Conservation (phyloP, 352 stramenopile species). For the Phytophthora fragariaefolia region DNA sequence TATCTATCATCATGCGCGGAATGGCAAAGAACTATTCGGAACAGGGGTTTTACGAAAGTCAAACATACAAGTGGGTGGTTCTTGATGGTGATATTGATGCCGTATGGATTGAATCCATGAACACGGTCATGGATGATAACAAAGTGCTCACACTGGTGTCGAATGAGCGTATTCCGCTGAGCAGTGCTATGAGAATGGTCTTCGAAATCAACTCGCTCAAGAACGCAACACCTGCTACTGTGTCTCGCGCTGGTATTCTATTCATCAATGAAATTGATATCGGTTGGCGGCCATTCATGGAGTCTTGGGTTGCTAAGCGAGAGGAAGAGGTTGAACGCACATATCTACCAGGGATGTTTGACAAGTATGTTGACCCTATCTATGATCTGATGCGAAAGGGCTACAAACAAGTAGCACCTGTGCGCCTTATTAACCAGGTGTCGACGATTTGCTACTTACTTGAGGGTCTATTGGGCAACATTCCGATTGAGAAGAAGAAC, state of each 20-base stretch:
- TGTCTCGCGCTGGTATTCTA: constrained; percentile 88
- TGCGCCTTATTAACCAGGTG: constrained; percentile 96
- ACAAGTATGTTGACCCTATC: constrained; percentile 96
- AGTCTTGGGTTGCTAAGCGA: constrained; percentile 94
- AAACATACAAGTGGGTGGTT: constrained; percentile 92
- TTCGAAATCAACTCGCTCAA: constrained; percentile 93
- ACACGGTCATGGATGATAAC: constrained; percentile 98
- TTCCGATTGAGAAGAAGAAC: constrained; percentile 91
- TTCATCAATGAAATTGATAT: constrained; percentile 93
- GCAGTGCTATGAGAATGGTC: constrained; percentile 89
- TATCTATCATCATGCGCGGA: constrained; percentile 92
- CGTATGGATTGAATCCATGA: constrained; percentile 94
- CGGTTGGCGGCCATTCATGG: constrained; percentile 96
- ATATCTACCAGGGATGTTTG: constrained; percentile 94
- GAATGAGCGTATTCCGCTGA: constrained; percentile 88
- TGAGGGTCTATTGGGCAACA: constrained; percentile 90
- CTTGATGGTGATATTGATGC: constrained; percentile 90
- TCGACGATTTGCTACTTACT: constrained; percentile 97
- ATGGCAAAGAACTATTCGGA: constrained; percentile 92
- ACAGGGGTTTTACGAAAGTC: constrained; percentile 95
- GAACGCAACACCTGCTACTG: constrained; percentile 86
- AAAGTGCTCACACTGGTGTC: constrained; percentile 95
- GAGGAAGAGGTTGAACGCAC: constrained; percentile 93
- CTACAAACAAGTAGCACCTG: constrained; percentile 95
- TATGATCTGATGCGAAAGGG: constrained; percentile 94